These are phyloP conservation scores for Hevea brasiliensis DNA, from an alignment of 345 rosid species.

Conservation along the genomic window DNA sequence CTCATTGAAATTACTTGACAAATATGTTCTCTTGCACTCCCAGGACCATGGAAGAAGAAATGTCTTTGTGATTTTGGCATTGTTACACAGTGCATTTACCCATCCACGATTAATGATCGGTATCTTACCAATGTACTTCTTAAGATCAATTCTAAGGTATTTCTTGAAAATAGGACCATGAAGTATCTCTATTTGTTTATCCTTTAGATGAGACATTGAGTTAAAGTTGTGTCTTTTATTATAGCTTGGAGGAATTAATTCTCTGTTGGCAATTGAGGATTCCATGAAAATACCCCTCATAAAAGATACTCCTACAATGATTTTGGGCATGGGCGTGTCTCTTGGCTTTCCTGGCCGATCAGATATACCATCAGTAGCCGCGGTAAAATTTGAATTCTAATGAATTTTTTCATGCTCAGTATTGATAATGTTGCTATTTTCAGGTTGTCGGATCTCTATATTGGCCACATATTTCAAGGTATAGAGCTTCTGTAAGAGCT, in stretches of 20 bases:
- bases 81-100: constrained; percentile 80
- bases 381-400: constrained; percentile 37
- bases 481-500: no score
- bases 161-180: constrained; percentile 14
- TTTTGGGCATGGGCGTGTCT: constrained; percentile 97
- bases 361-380: constrained; percentile 74
- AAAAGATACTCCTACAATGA: constrained; percentile 70
- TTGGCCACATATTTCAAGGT: no score
- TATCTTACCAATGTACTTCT: constrained; percentile 86
- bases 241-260: constrained; percentile 95
- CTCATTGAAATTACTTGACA: constrained; percentile 3
- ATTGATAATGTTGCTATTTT: constrained; percentile 20
- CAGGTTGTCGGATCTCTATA: constrained; percentile 61
- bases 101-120: constrained; percentile 65
- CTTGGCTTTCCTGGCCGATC: constrained; percentile 86
- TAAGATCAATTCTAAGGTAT: constrained; percentile 87
- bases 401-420: constrained; percentile 2
- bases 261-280: constrained; percentile 67
- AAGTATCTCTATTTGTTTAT: constrained; percentile 1
- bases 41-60: constrained; percentile 90
- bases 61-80: constrained; percentile 69
- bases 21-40: constrained; percentile 20
- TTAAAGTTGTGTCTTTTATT: constrained; percentile 18
- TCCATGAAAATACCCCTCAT: constrained; percentile 53
- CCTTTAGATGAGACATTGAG: constrained; percentile 3